These are phyloP conservation scores for Raphanus raphanistrum DNA, from an alignment of 345 rosid species.

Conservation along the genomic window DNA sequence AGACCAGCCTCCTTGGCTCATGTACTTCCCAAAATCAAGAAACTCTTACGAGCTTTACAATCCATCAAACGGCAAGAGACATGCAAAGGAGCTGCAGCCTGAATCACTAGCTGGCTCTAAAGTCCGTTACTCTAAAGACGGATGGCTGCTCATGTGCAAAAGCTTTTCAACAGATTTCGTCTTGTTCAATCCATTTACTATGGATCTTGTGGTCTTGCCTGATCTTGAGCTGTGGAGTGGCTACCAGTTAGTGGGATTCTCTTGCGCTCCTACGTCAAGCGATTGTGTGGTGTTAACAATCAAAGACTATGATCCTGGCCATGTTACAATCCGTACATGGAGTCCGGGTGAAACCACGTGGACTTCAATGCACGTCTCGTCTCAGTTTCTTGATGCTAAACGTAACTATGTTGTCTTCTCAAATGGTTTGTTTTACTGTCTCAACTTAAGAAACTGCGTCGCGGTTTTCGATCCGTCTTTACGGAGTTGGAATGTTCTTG, in stretches of 20 bases:
- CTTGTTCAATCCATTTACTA: conserved; percentile 69
- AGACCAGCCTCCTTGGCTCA: conserved; percentile 69
- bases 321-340: conserved; percentile 66
- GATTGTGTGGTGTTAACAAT: conserved; percentile 61
- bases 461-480: conserved; percentile 32
- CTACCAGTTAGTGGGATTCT: conserved; percentile 67
- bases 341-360: conserved; percentile 53
- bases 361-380: conserved; percentile 40
- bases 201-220: conserved; percentile 53
- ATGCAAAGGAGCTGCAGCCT: conserved; percentile 56
- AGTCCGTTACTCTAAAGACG: conserved; percentile 65
- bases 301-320: conserved; percentile 53
- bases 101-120: conserved; percentile 54
- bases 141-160: conserved; percentile 69
- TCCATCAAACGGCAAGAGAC: conserved; percentile 50
- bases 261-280: conserved; percentile 59
- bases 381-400: conserved; percentile 25
- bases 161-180: conserved; percentile 50
- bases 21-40: conserved; percentile 56
- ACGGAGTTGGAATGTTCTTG: conserved; percentile 21
- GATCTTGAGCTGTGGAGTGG: conserved; percentile 13
- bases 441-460: background rate
- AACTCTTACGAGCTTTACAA: conserved; percentile 58
- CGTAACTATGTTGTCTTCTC: conserved; percentile 31
- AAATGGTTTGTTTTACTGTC: conserved; percentile 31